These are phyloP conservation scores for Kuraishia molischiana DNA, from an alignment of 805 yeast species.

Conservation along the genomic window DNA sequence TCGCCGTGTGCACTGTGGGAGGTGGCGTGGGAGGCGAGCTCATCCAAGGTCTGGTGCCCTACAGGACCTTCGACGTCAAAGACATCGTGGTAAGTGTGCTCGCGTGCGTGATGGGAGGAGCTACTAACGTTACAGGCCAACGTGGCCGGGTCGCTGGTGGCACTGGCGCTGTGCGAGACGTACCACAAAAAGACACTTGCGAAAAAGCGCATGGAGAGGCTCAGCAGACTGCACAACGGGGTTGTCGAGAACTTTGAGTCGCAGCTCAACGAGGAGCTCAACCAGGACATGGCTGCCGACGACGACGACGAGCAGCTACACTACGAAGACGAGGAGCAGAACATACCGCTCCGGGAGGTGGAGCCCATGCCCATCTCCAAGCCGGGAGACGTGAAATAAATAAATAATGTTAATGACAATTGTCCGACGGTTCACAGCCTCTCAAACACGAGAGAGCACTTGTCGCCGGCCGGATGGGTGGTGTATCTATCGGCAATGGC, in stretches of 20 bases:
- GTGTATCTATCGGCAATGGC: constrained; percentile 21
- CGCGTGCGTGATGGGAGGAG: too few relatives aligned
- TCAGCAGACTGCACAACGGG: constrained; percentile 1
- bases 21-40: constrained; percentile 41
- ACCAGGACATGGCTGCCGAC: background rate
- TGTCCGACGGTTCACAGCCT: background rate
- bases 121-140: constrained; percentile 4
- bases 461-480: constrained; percentile 14
- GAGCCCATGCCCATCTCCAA: background rate
- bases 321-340: background rate
- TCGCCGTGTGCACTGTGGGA: constrained; percentile 29
- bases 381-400: too few relatives aligned
- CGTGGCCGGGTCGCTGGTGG: constrained; percentile 2
- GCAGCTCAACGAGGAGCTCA: background rate
- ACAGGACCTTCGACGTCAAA: constrained; percentile 30
- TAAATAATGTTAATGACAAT: too few relatives aligned
- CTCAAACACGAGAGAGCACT: constrained; percentile 2
- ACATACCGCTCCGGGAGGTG: background rate
- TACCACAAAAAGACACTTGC: background rate
- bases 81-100: constrained; percentile 19
- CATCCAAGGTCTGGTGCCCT: constrained; percentile 30
- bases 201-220: background rate
- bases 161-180: constrained; percentile 1
- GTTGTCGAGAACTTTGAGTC: background rate
- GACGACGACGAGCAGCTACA: background rate